A percentile compares a stretch with the other conserved stretches of the same genome.
These are phyloP conservation scores for Noccaea bulbosa DNA, from an alignment of 345 rosid species.

Conservation along the genomic window DNA sequence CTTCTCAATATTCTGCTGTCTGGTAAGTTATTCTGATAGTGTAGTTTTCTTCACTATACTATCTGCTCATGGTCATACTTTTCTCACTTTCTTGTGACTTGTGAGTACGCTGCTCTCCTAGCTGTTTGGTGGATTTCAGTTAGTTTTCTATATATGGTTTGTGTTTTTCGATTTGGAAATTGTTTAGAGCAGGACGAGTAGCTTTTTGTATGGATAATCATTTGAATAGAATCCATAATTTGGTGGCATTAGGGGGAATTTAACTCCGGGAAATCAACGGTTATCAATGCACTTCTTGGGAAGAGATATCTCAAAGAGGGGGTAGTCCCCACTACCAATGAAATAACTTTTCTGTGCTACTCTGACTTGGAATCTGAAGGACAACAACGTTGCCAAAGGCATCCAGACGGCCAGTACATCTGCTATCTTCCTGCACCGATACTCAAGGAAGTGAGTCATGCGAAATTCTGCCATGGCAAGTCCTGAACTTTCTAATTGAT, in stretches of 20 bases:
- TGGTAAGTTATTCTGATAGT: too few relatives aligned
- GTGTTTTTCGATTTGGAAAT: neutral
- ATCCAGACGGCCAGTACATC: slow-evolving; percentile 89
- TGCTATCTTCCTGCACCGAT: slow-evolving; percentile 91
- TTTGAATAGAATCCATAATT: slow-evolving; percentile 20
- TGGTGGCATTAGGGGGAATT: slow-evolving; percentile 76
- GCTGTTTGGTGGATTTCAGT: neutral
- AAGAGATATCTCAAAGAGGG: slow-evolving; percentile 86
- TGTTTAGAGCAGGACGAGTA: neutral
- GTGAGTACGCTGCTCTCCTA: slow-evolving; percentile 19
- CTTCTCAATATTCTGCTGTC: slow-evolving; percentile 14
- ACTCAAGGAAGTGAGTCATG: slow-evolving; percentile 78
- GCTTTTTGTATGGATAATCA: slow-evolving; percentile 1
- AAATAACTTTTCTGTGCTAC: slow-evolving; percentile 84
- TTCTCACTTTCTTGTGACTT: slow-evolving; percentile 3
- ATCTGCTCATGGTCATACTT: slow-evolving; percentile 7
- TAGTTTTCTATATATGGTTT: neutral
- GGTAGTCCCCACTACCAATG: slow-evolving; percentile 94
- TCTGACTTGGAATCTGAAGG: slow-evolving; percentile 63
- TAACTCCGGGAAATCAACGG: slow-evolving; percentile 94
- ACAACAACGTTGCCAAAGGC: slow-evolving; percentile 78
- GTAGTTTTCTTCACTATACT: neutral
- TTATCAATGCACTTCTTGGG: slow-evolving; percentile 95
- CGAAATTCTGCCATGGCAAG: neutral
- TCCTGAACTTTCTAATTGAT: slow-evolving; percentile 22